Evolutionary conservation across 2,329 filamentous ascomycete species (phyloP), one percentile per base, ranked within the genome.

Genomic region (Apiospora koreana): DNA sequence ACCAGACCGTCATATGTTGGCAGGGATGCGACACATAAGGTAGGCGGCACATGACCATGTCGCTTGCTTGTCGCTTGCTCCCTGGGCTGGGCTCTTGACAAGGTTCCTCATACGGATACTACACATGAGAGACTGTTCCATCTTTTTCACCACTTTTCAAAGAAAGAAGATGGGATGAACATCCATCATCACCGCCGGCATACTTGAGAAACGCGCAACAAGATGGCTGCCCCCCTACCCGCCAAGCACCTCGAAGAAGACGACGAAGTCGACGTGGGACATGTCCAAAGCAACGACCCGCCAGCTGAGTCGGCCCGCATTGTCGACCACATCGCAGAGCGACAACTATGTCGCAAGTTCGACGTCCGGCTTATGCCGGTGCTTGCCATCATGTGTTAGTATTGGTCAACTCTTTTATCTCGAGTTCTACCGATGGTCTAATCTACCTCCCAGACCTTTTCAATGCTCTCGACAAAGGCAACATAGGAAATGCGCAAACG

Each of bases 401-500:
- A 21, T 1, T 58, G 50, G 16, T 9, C 25, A 9, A 31, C 18
- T 12, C 66, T 71, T 65, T 31, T 21, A 45, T 31, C n/a, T 1
- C 6, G 7, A 23, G 25, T n/a, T 2, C 1, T 16, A n/a, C 62
- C 21, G 50, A 58, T 8, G 35, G 4, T 58, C 25, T 12, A 2
- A 31, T 58, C 3, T 31, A 4, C 21, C 25, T 9, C 8, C 25
- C 50, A 71, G 80, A 84, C 71, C 77, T 84, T 3, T 83, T 84
- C 78, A 84, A 84, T 72, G 81, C 83, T 6, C 80, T 87, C 41
- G 86, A 87, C 71, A 86, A 87, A 74, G 81, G 82, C 46, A 87
- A 87, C 72, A 75, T 87, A 54, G 86, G 87, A 67, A 90, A 90
- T 76, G 87, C 88, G 2, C 82, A 90, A 76, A 90, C 88, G 0